Conservation (phyloP, 768 basidiomycete genomes). For the Tricholoma furcatifolium region DNA sequence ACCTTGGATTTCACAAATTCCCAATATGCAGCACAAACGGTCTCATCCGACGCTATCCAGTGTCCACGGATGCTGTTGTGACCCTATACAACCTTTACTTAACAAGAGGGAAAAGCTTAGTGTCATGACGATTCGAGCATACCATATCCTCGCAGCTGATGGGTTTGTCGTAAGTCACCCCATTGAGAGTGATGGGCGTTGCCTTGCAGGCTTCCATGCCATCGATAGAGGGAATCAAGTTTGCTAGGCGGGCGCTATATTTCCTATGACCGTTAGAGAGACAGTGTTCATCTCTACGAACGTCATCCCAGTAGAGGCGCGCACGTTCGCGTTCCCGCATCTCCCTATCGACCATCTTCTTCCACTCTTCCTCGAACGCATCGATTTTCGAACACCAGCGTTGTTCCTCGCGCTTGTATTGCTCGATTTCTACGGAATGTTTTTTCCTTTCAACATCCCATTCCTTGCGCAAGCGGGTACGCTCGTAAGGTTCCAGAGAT, state of each 20-base stretch:
- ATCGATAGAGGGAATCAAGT: slow-evolving; percentile 13
- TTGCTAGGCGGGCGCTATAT: slow-evolving; percentile 15
- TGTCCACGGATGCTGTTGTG: slow-evolving; percentile 1
- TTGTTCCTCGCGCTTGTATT: background rate
- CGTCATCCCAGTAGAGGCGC: slow-evolving; percentile 16
- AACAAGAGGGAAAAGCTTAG: too few relatives aligned
- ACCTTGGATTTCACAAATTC: slow-evolving; percentile 11
- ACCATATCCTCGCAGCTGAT: slow-evolving; percentile 16
- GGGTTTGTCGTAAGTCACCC: slow-evolving; percentile 12
- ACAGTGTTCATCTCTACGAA: slow-evolving; percentile 13
- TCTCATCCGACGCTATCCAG: slow-evolving; percentile 12
- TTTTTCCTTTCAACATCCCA: background rate
- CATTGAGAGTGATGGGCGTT: slow-evolving; percentile 15
- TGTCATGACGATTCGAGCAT: background rate
- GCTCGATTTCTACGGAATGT: background rate
- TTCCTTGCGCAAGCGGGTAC: background rate
- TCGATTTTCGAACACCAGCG: background rate
- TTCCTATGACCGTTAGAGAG: slow-evolving; percentile 1
- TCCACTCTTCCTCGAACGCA: slow-evolving; percentile 4
- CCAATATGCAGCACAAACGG: slow-evolving; percentile 11
- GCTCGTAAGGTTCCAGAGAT: too few relatives aligned
- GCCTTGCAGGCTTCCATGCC: slow-evolving; percentile 18
- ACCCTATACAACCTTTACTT: too few relatives aligned
- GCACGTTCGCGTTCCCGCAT: slow-evolving; percentile 8
- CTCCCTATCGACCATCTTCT: slow-evolving; percentile 8